Percentiles rank a stretch among this genome's conserved stretches.
phyloP scores from a whole-genome alignment of 208 protist species.

The Trichomonas vaginalis region DNA sequence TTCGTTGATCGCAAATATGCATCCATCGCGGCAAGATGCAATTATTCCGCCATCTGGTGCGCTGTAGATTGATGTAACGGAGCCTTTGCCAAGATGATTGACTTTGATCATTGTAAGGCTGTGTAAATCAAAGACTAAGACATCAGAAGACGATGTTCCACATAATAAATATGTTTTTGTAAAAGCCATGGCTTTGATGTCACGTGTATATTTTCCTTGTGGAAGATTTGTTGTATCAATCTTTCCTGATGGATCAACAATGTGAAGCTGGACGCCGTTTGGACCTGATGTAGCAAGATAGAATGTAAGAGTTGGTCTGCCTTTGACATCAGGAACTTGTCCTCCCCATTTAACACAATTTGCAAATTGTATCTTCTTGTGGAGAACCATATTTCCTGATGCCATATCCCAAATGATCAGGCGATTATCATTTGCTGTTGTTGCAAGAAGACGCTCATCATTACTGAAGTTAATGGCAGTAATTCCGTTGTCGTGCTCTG shows the following conservation, averaged over 20 bases:
- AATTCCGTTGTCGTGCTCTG: slow-evolving; percentile 23
- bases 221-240: not conserved
- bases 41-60: not conserved
- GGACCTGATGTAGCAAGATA: slow-evolving; percentile 27
- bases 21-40: not conserved
- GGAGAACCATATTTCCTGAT: slow-evolving; percentile 35
- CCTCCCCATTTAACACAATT: slow-evolving; percentile 31
- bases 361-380: not conserved
- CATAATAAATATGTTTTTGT: not conserved
- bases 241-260: not conserved
- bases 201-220: not conserved
- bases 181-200: not conserved
- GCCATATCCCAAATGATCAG: slow-evolving; percentile 35
- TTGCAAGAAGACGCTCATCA: slow-evolving; percentile 23
- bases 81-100: not conserved
- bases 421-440: slow-evolving; percentile 8
- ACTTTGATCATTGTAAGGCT: not conserved
- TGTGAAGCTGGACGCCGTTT: slow-evolving; percentile 22
- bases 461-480: not conserved
- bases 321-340: slow-evolving; percentile 36
- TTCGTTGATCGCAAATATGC: not conserved
- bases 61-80: not conserved
- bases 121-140: not conserved
- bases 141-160: not conserved
- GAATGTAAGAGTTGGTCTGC: slow-evolving; percentile 32